Evolutionary conservation across 306 rosid genomes (phyloP), one percentile per base, ranked within the genome.

Genomic region (Lotus japonicus): DNA sequence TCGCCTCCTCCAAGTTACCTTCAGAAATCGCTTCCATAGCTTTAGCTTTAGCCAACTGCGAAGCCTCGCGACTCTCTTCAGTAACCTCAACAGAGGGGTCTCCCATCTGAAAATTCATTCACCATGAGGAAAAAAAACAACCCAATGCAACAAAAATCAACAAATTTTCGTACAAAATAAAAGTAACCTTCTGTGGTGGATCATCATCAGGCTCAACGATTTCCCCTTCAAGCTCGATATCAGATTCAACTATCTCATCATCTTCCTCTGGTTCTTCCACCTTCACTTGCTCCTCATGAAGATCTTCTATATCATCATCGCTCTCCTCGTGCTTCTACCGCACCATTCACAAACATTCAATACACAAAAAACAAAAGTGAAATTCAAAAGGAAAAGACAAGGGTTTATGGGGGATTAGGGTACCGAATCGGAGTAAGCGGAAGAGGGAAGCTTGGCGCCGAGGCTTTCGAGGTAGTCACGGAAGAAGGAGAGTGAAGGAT

Each of bases 401-500:
- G n/a, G n/a, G 2, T 58, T 52, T 12, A 12, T 12, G 60, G 38
- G 56, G 36, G 21, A 60, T 51, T 41, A 75, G 23, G 19, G 56
- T 86, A 91, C 97, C 86, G 88, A 78, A 83, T 83, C 48, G 70
- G 92, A 61, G 77, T 59, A 15, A 36, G 85, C 77, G 5, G 90
- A 78, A 3, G 80, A 4, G 4, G 96, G 97, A 5, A 91, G 58
- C 54, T 82, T 79, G 1, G 89, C 96, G 13, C 82, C 97, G 71
- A 91, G 87, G 70, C 97, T 91, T 50, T 88, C 85, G 46, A 91
- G 84, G 45, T 86, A 91, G 10, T 91, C 97, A 72, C 97, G 96
- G 92, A 91, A 91, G 84, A 91, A 91, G 14, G 89, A 88, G 35
- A 91, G 96, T 19, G 96, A 80, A 65, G 96, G 97, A 59, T 91